A percentile compares a stretch with the other conserved stretches of the same genome.
Conservation (phyloP, 108 stramenopile species). For the Nitzschia palea region DNA sequence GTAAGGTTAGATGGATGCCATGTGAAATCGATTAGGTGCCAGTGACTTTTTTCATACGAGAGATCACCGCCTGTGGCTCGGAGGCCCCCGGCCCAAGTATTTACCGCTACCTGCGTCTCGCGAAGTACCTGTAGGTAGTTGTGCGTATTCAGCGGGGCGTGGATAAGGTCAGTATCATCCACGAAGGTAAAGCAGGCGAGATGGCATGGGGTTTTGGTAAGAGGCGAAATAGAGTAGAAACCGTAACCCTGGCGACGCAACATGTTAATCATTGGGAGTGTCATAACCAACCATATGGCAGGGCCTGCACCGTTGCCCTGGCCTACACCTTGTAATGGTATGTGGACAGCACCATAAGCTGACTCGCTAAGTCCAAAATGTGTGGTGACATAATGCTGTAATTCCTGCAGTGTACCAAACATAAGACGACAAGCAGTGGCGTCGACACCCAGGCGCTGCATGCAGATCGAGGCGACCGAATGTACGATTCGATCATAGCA, state of each 20-base stretch:
- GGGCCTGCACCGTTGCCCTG: constrained; percentile 51
- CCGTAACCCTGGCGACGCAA: constrained; percentile 17
- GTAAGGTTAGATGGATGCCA: neutral
- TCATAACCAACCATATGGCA: constrained; percentile 34
- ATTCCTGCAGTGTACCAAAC: neutral
- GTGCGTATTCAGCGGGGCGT: neutral
- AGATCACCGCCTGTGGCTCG: constrained; percentile 19
- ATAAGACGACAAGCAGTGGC: neutral
- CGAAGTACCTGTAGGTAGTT: no score
- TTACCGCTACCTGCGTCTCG: neutral
- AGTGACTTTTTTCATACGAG: constrained; percentile 1
- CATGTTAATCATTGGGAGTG: constrained; percentile 15
- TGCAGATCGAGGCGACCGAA: neutral
- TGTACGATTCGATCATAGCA: constrained; percentile 32
- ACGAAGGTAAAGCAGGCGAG: constrained; percentile 30
- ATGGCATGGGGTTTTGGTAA: neutral
- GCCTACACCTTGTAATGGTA: constrained; percentile 8
- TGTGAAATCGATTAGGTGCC: neutral
- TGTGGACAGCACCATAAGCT: neutral
- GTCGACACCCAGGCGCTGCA: constrained; percentile 7
- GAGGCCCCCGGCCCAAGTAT: neutral
- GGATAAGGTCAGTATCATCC: constrained; percentile 34
- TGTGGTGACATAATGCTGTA: constrained; percentile 13
- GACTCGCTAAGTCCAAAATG: neutral
- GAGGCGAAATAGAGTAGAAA: neutral